Evolutionary conservation across 2,329 filamentous ascomycete species (phyloP), one percentile per base, ranked within the genome.

Genomic region (Monilinia laxa): DNA sequence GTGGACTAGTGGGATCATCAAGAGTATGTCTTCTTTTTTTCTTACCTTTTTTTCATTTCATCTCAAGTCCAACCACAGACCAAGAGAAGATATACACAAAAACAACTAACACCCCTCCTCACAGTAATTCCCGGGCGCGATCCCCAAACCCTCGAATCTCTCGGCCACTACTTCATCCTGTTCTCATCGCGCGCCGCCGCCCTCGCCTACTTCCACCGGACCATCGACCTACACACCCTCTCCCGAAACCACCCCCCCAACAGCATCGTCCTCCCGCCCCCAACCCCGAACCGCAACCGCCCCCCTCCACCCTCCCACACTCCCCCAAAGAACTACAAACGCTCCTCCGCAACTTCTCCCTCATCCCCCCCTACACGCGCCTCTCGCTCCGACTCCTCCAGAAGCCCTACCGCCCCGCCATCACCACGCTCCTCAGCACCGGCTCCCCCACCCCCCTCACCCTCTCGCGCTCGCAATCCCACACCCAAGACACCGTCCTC

Each of bases 91-190:
- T 11, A 25, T 65, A 25, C 14, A n/a, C 12, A 45, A 35, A 12
- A 14, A 54, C 20, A 31, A 12, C 58, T 66, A 55, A 72, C 69
- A 14, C 84, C 38, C 25, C 11, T 6, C 31, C 31, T 9, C 31
- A 14, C 90, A 76, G 75, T 76, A 51, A 83, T 90, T 31, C 90
- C 90, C 69, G 84, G 83, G 56, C 87, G 89, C 69, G 82, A 91
- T 73, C 81, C 84, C 4, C 76, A 81, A 66, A 91, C 88, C 12
- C 82, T 91, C 60, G 84, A 86, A 67, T 84, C 87, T 4, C 77
- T 84, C 1, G 87, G 86, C 67, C 83, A 83, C 72, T 93, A 93
- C 79, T 88, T 85, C 77, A 79, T 94, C 65, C 81, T 91, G 65
- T 94, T 93, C 80, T 80, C 84, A 68, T 83, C 80, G 28, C 74